Evolutionary conservation across 164 flowering plant species (phyloP), one percentile per base, ranked within the genome.

Genomic region (Aristolochia fimbriata): DNA sequence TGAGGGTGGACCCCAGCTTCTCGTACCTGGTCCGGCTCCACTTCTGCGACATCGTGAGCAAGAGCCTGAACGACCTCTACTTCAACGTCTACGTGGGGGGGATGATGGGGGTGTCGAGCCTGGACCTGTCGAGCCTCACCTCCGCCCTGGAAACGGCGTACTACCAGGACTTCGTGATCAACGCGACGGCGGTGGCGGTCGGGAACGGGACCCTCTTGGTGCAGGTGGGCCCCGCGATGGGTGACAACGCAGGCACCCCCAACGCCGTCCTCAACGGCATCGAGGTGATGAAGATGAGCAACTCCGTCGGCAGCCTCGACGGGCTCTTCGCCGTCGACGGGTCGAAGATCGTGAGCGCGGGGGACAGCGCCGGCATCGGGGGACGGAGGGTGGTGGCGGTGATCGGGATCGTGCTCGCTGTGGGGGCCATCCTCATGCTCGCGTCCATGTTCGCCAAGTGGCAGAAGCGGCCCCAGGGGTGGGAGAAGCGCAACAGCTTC

Each of bases 11-110:
- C 21, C 70, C 78, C 0, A 62, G 74, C 22, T 87, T 70, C 63
- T 61, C 80, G 22, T 92, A 92, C 61, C 60, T 89, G 54, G 62
- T 87, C 64, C 73, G 96, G 55, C 8, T 87, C 61, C 98, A 92
- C 43, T 92, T 92, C 62, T 89, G 98, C 57, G 98, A 92, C 55
- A 84, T 92, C 27, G 80, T 92, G 23, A 89, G 98, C 69, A 72
- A 71, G 51, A 55, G 59, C 59, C 72, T 82, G 10, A 76, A 87
- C 63, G 82, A 81, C 5, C 65, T 92, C 47, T 81, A 82, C 81
- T 87, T 92, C 82, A 80, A 83, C 47, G 85, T 89, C 6, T 92
- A 87, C 57, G 63, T 92, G 10, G 85, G 84, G 64, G 78, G 70
- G 23, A 17, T 73, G 57, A 68, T 72, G 62, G 91, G 74, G 0